Percentiles rank a stretch among this genome's conserved stretches.
These are phyloP conservation scores for Colletotrichum somersetense DNA, from an alignment of 2,329 filamentous ascomycete species.

Conservation along the genomic window DNA sequence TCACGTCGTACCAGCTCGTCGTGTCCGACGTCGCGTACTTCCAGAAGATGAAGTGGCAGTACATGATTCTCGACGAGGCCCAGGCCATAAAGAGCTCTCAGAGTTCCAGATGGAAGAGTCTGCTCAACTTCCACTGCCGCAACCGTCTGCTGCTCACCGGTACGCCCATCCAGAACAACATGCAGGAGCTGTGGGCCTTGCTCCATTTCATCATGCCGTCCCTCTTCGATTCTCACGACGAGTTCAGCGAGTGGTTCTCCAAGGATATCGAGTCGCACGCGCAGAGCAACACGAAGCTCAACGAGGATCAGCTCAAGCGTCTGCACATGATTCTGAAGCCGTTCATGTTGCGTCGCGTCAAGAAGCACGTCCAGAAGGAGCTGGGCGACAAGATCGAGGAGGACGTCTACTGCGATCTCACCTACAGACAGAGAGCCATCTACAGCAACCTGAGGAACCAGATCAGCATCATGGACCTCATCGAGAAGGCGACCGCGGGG, in stretches of 20 bases:
- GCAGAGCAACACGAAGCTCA: slow-evolving; percentile 99
- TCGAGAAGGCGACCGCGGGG: slow-evolving; percentile 94
- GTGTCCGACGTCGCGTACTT: slow-evolving; percentile 97
- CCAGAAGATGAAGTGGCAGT: slow-evolving; percentile 99
- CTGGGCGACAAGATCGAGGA: slow-evolving; percentile 98
- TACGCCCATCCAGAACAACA: slow-evolving; percentile 99
- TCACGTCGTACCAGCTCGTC: slow-evolving; percentile 97
- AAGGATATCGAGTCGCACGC: slow-evolving; percentile 98
- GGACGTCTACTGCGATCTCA: slow-evolving; percentile 96
- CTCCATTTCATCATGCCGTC: slow-evolving; percentile 99
- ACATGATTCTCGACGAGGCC: slow-evolving; percentile 99
- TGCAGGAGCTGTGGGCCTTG: slow-evolving; percentile 98
- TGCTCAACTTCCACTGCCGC: slow-evolving; percentile 93
- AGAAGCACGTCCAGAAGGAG: slow-evolving; percentile 99
- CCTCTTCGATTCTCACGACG: slow-evolving; percentile 92
- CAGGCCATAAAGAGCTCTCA: slow-evolving; percentile 99
- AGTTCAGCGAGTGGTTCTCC: slow-evolving; percentile 94
- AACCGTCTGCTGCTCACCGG: slow-evolving; percentile 94
- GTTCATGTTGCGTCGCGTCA: slow-evolving; percentile 99
- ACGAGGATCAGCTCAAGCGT: slow-evolving; percentile 96
- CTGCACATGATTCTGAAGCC: slow-evolving; percentile 99
- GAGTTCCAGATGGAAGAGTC: slow-evolving; percentile 96
- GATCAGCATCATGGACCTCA: slow-evolving; percentile 98
- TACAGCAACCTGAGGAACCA: slow-evolving; percentile 94
- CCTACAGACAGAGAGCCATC: slow-evolving; percentile 93